Base-by-base conservation (phyloP, 2,329 filamentous ascomycete species). In the Lachnellula arida region DNA sequence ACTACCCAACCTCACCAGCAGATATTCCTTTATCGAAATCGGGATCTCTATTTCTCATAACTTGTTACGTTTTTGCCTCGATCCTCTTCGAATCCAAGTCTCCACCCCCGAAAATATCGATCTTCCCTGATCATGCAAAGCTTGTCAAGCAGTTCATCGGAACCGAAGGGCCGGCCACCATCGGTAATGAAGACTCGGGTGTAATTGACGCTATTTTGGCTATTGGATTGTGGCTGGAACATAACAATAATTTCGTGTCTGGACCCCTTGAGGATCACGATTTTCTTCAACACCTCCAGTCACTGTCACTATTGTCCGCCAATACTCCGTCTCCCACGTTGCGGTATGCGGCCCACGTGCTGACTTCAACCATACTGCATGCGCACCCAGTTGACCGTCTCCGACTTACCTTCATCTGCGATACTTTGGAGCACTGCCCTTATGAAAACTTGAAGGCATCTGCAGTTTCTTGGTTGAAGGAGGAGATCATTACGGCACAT, bases 401-500 rank as follows among this genome's bases (percentile, higher is more conserved):
- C 64, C 76, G 83, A 5, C 72, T 87, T 15, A 75, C 77, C 28
- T 87, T 87, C 60, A 75, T 88, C 8, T 80, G 84, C 51, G 84
- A 87, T 64, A 75, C 86, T 12, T 71, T 87, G 12, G 82, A 86
- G 69, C 84, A 86, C 67, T 86, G 84, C 73, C 78, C 81, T 62
- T 86, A 84, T 63, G 76, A 82, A 2, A 76, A 79, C 0, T 74
- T 87, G 39, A 85, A 85, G 67, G 84, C 81, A 8, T 82, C 81
- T 43, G 84, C 83, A 0, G 76, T 87, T 4, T 76, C 77, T 4
- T 87, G 84, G 84, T 70, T 86, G 35, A 79, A 82, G 53, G 84
- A 86, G 62, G 84, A 87, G 66, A 72, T 86, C 15, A 74, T 85
- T 8, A 68, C 74, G 17, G 62, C 60, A 2, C 65, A 66, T 39